Evolutionary conservation across 805 yeast species (phyloP).

Genomic region (Metschnikowia corniflorae): DNA sequence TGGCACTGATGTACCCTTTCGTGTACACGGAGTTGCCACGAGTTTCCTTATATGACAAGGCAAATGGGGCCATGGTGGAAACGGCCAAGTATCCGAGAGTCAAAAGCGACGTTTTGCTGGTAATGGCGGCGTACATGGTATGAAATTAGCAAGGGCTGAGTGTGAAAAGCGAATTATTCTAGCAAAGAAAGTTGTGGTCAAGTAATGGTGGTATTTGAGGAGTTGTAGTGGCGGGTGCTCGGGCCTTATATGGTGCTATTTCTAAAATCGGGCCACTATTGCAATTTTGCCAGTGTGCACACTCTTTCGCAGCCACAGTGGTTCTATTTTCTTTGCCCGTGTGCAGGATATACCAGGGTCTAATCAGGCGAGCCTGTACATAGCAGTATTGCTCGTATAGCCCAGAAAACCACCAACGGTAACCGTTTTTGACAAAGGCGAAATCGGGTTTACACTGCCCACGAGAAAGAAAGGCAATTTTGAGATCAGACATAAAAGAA

Average conservation of each 20-base stretch:
- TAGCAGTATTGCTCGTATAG: constrained; percentile 6
- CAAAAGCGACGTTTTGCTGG: constrained; percentile 28
- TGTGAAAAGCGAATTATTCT: background rate
- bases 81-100: constrained; percentile 37
- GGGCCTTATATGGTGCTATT: constrained; percentile 6
- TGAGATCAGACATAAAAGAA: no score
- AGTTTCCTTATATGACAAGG: constrained; percentile 39
- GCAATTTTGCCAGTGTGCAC: constrained; percentile 5
- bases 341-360: constrained; percentile 9
- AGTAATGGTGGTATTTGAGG: background rate
- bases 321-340: background rate
- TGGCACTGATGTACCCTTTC: constrained; percentile 35
- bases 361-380: background rate
- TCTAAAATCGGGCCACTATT: constrained; percentile 13
- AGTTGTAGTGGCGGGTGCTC: background rate
- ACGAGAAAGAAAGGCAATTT: no score
- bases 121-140: constrained; percentile 22
- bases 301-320: constrained; percentile 17
- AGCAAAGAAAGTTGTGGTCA: background rate
- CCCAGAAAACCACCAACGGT: background rate
- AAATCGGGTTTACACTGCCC: no score
- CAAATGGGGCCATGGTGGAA: constrained; percentile 38
- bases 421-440: no score
- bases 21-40: constrained; percentile 19
- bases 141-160: background rate